Base-by-base conservation (phyloP, 129 eudicot genomes). In the Flaveria sonorensis region DNA sequence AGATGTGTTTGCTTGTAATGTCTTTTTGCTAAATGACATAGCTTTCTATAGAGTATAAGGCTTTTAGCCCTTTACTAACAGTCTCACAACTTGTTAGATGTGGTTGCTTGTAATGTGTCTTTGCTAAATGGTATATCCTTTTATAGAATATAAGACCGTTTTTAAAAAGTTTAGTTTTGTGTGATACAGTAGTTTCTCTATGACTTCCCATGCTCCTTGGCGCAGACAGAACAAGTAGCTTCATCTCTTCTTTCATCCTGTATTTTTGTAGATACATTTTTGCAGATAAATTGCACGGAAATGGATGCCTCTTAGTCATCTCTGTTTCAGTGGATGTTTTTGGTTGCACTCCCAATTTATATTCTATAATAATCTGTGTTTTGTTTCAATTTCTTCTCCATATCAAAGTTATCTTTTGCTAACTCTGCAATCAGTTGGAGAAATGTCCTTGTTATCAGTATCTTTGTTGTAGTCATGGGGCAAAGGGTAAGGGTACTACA, bases 391-490 rank as follows among this genome's bases (percentile, higher is more conserved):
- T 36, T 67, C n/a, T 40, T 36, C 16, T 40, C 26, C 9, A 40
- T 67, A 18, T 56, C 62, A 71, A 50, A 70, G 7, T 71, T 24
- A 50, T 3, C 4, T 24, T 51, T 51, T 70, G 46, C 53, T 64
- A 18, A 64, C 26, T 28, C 13, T 19, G 18, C 36, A 51, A 21
- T 76, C 20, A 39, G 15, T 32, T 40, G 64, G 52, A 40, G 21
- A 65, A 64, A 13, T 36, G 4, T 15, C 9, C 28, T 4, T 47
- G 14, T 15, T 10, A 51, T 64, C 19, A 9, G 15, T 26, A 2
- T n/a, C 48, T 13, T 28, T 63, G 45, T 63, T 63, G 0, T 6
- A 60, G 40, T 61, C 40, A 24, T 61, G 67, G 42, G 26, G 32
- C n/a, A 61, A 61, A 61, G 24, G 23, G 59, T 47, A 46, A 24